Evolutionary conservation across 2,329 filamentous ascomycete genomes (phyloP), one percentile per base, ranked within the genome.

Genomic region (Talaromyces verruculosus): DNA sequence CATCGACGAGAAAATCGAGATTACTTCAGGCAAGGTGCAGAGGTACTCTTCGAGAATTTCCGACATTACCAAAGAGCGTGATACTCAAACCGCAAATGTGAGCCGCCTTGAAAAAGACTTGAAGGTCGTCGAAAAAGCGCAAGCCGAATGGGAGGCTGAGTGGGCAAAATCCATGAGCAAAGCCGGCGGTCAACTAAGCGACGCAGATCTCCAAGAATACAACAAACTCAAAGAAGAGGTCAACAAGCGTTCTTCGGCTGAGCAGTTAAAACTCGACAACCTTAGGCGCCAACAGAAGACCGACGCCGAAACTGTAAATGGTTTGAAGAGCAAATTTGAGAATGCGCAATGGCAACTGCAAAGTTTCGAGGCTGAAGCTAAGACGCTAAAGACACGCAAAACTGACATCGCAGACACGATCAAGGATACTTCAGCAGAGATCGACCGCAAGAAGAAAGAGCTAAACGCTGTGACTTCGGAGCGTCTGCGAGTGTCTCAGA

Each of bases 241-340:
- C 67, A 92, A 91, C 77, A 89, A 91, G 70, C 91, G 89, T 69
- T 91, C 92, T 33, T 91, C 93, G 7, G 85, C 87, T 8, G 91
- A 96, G 71, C 91, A 95, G 74, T 86, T 89, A 69, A 91, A 92
- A 71, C 84, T 97, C 45, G 91, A 96, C 77, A 92, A 93, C 69
- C 85, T 97, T n/a, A 86, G 88, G 65, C 92, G 93, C 25, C 92
- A 97, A 74, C 85, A 92, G 68, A 97, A 94, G 79, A 95, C 92
- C 0, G 93, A 98, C 73, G 90, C 94, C 68, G 93, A 96, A 67
- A 95, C 93, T 0, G 91, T 94, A 67, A 94, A 91, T 73, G 97
- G 91, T 69, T 83, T 98, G 68, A 93, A 91, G 77, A 91, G 91
- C 73, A 97, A 93, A 75, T 89, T 97, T 37, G 92, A 97, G 69